A percentile compares a stretch with the other conserved stretches of the same genome.
phyloP scores from a whole-genome alignment of 2,329 filamentous ascomycete species.

The Arthrobotrys sphaeroides region DNA sequence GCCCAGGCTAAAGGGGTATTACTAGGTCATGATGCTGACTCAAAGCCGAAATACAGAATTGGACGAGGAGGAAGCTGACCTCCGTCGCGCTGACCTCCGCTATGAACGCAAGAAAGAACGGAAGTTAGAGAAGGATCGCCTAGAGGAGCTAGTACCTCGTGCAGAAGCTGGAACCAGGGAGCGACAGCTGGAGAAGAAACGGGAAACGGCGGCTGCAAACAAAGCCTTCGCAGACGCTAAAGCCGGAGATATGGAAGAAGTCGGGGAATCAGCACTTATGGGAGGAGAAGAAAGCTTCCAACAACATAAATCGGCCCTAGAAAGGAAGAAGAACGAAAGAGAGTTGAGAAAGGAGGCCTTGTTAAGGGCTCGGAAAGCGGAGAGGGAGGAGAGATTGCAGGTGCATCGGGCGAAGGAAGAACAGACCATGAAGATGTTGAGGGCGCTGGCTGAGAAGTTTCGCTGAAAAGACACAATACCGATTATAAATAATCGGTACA shows the following conservation, averaged over 20 bases:
- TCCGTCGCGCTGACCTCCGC: slow-evolving; percentile 67
- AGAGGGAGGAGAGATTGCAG: slow-evolving; percentile 79
- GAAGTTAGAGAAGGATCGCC: slow-evolving; percentile 72
- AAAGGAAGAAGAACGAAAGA: slow-evolving; percentile 81
- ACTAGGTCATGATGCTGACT: slow-evolving; percentile 55
- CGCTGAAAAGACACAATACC: slow-evolving; percentile 63
- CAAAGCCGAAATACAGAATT: slow-evolving; percentile 61
- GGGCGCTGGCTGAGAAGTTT: slow-evolving; percentile 81
- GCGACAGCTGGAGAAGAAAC: slow-evolving; percentile 84
- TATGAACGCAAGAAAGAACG: slow-evolving; percentile 73
- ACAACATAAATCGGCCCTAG: slow-evolving; percentile 71
- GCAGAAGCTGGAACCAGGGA: slow-evolving; percentile 85
- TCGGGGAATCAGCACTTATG: slow-evolving; percentile 77
- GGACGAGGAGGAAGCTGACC: slow-evolving; percentile 65
- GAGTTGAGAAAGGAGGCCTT: slow-evolving; percentile 85
- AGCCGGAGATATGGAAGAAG: slow-evolving; percentile 71
- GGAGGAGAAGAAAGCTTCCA: slow-evolving; percentile 75
- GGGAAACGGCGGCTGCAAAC: slow-evolving; percentile 76
- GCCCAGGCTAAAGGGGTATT: neutral
- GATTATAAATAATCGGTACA: no score
- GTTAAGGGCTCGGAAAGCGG: slow-evolving; percentile 75
- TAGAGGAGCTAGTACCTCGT: slow-evolving; percentile 83
- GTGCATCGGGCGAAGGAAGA: slow-evolving; percentile 80
- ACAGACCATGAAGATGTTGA: slow-evolving; percentile 82
- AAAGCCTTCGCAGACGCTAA: slow-evolving; percentile 73